Base-by-base conservation (phyloP, 352 stramenopile genomes). In the Globisporangium middletonii region DNA sequence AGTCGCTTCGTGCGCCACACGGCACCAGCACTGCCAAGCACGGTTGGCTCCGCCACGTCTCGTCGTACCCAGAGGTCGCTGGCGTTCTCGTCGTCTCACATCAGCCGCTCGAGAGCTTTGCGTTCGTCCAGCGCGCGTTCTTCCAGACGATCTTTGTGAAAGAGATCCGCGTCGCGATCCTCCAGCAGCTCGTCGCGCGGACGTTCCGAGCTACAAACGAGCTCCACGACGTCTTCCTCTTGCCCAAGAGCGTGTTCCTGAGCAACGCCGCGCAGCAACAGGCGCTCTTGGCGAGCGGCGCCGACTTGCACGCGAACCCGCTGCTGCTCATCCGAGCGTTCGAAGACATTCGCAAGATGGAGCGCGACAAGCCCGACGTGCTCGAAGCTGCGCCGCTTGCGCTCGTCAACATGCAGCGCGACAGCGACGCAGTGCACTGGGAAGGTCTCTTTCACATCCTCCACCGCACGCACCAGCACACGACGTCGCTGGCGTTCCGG, bases 391-490 rank as follows among this genome's bases (percentile, higher is more conserved):
- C 71, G 0, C 64, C 70, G 0, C 64, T 86, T 7, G 71, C 67
- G 11, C 53, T 88, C 53, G 44, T 85, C 30, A 72, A 74, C 53
- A 72, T 88, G 60, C 73, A 71, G 27, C 33, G 16, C 0, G 41
- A 50, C 12, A 33, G 2, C 0, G 26, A 26, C 23, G 41, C 53
- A 6, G 50, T 52, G 3, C 30, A 71, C 26, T 88, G 78, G 78
- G 72, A 86, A 55, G 68, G 61, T 11, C 50, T 88, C 2, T 73
- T 80, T n/a, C 65, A 78, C 18, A 69, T 80, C 16, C 41, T 86
- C 2, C 48, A 80, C n/a, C 64, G 65, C 0, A 69, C 59, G 8
- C 59, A 59, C 3, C 53, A 71, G 41, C 55, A 57, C 23, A 71
- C 64, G 3, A 72, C 55, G 27, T 79, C 71, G 0, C 16, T 59